phyloP scores from a whole-genome alignment of 139 green algal genomes.

The Desmodesmus armatus region DNA sequence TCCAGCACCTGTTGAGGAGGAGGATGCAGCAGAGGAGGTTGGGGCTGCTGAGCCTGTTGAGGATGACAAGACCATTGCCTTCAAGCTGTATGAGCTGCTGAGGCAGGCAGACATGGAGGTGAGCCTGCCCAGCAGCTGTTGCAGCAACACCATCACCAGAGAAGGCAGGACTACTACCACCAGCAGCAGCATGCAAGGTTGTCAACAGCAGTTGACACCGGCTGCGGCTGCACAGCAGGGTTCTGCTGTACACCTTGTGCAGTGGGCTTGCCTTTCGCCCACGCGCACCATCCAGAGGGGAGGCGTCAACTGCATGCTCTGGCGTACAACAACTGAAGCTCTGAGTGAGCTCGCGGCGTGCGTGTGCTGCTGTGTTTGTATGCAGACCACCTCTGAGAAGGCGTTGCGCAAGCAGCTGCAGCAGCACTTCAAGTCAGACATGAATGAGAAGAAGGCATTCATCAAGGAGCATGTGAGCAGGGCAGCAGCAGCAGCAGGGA shows the following conservation, averaged over 20 bases:
- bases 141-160: background rate
- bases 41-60: background rate
- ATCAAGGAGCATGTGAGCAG: conserved; percentile 65
- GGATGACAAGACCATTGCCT: conserved; percentile 44
- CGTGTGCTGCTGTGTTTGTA: no score
- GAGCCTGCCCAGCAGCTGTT: background rate
- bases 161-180: background rate
- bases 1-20: background rate
- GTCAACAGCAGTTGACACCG: no score
- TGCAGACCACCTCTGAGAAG: conserved; percentile 76
- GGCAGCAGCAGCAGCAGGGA: conserved; percentile 2
- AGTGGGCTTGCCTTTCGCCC: no score
- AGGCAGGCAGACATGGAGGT: conserved; percentile 54
- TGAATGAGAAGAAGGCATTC: conserved; percentile 57
- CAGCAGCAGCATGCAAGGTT: conserved; percentile 24
- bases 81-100: conserved; percentile 59
- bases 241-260: no score
- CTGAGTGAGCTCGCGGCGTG: no score
- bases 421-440: conserved; percentile 50
- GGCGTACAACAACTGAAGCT: no score
- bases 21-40: background rate
- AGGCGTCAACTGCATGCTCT: no score
- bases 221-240: no score
- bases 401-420: conserved; percentile 68
- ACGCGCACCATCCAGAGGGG: no score